Evolutionary conservation across 2,329 filamentous ascomycete species (phyloP).

Genomic region (Hypoxylon sp.): DNA sequence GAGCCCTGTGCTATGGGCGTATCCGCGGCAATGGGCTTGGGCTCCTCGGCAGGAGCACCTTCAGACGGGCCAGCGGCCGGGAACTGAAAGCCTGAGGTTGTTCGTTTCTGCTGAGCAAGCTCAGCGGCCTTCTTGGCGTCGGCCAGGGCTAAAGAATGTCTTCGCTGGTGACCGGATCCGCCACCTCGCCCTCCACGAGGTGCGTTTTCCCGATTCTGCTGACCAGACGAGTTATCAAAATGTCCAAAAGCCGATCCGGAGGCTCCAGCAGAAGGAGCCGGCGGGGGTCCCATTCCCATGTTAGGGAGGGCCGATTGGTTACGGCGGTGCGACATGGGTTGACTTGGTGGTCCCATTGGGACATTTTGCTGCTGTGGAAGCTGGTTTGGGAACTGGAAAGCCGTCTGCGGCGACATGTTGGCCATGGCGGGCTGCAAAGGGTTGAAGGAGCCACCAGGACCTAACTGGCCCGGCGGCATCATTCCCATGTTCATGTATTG

Average conservation of each 20-base stretch:
- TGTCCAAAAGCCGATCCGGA: slow-evolving; percentile 82
- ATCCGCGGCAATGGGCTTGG: slow-evolving; percentile 59
- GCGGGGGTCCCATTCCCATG: slow-evolving; percentile 87
- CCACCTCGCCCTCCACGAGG: slow-evolving; percentile 79
- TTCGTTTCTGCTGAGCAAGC: slow-evolving; percentile 94
- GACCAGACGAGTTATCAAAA: slow-evolving; percentile 71
- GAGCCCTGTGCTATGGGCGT: slow-evolving; percentile 52
- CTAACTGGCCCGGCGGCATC: slow-evolving; percentile 85
- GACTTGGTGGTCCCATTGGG: slow-evolving; percentile 77
- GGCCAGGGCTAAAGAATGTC: slow-evolving; percentile 92
- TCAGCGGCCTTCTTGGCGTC: slow-evolving; percentile 99
- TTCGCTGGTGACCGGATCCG: slow-evolving; percentile 80
- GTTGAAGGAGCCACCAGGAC: slow-evolving; percentile 75
- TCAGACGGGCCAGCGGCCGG: slow-evolving; percentile 76
- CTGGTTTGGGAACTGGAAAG: slow-evolving; percentile 89
- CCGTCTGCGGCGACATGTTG: slow-evolving; percentile 79
- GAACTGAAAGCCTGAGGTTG: slow-evolving; percentile 93
- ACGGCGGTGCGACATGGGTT: slow-evolving; percentile 88
- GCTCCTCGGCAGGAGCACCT: slow-evolving; percentile 65
- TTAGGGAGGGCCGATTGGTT: slow-evolving; percentile 97
- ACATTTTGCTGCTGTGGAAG: slow-evolving; percentile 74
- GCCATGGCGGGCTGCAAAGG: slow-evolving; percentile 81
- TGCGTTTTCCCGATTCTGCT: slow-evolving; percentile 73
- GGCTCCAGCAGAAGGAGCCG: slow-evolving; percentile 90
- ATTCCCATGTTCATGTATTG: slow-evolving; percentile 98